Base-by-base conservation (phyloP, 2,329 filamentous ascomycete species). In the Beauveria sp. region DNA sequence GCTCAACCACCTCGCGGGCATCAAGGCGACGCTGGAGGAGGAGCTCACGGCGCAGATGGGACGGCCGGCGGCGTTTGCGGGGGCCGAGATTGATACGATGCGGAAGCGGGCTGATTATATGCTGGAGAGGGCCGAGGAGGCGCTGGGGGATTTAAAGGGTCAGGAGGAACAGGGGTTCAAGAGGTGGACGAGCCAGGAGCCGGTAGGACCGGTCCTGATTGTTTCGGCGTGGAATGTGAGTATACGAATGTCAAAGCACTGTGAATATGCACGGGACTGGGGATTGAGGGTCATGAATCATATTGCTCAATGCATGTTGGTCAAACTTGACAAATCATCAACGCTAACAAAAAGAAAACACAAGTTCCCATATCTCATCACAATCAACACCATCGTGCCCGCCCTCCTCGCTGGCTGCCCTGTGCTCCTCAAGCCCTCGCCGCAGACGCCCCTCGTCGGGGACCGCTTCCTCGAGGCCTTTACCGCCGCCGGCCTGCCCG, bases 11-110 rank as follows among this genome's bases (percentile, higher is more conserved):
- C 79, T 97, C 26, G 75, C 77, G 18, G 82, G 85, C 55, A 86
- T 85, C 71, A 84, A 91, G 73, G 88, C 94, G 85, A 88, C 86
- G 63, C 80, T 97, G 41, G 91, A 88, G 8, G 82, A 84, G 66
- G 92, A 97, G 73, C 78, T 97, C 63, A 97, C 92, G 0, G 87
- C 91, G 72, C 92, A 97, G 78, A 97, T 97, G 92, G 93, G 93
- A 44, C 84, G 93, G 22, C 93, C 93, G 34, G 96, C 96, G 69
- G 84, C 88, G 43, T 97, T 93, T 73, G 90, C 90, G 0, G 86
- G 83, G 50, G 91, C 86, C 66, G 93, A 97, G 77, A 82, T 97
- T 66, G 77, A 84, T 34, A 97, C 93, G 18, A 92, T 92, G 10
- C 84, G 96, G 65, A 90, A 89, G 76, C 84, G 93, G 65, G 90